Evolutionary conservation across 805 yeast species (phyloP), one percentile per base, ranked within the genome.

Genomic region (Sugiyamaella americana): DNA sequence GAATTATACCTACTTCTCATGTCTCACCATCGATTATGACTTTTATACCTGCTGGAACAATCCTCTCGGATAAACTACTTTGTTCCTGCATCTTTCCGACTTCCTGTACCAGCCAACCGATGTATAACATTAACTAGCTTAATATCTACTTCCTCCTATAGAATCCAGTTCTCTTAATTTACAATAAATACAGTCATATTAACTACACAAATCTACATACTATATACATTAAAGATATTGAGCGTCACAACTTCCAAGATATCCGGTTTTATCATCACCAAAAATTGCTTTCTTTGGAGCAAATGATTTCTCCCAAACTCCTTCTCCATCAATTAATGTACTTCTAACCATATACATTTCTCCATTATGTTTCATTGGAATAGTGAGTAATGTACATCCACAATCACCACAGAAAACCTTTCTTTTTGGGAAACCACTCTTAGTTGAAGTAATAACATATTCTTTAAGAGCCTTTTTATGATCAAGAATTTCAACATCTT

Each of bases 281-380:
- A 35, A 35, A 35, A 35, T 5, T 5, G 17, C 37, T 17, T 35
- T 35, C 20, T 6, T 6, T 16, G 37, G 20, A 35, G 11, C 37
- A 11, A 13, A 35, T 5, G n/a, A 16, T 5, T 35, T 35, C 6
- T 11, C 18, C 20, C 17, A 35, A 35, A 26, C 13, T 26, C 13
- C 32, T 8, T 18, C 47, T 16, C 16, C 30, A 38, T 50, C 51
- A 5, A 50, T 24, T 6, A 50, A 19, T 1, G 53, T 41, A 13
- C 47, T 32, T 41, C 53, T 36, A 19, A 50, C 39, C 29, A 48
- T 20, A 18, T 35, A 29, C 4, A 19, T 30, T 40, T 44, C 47
- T 2, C 53, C 53, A 3, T 45, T 26, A 17, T 40, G 36, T 16
- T 44, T 46, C 51, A 46, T 50, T 8, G 53, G 53, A 10, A 50